Evolutionary conservation across 2,329 filamentous ascomycete species (phyloP), one percentile per base, ranked within the genome.

Genomic region (Clonostachys solani): DNA sequence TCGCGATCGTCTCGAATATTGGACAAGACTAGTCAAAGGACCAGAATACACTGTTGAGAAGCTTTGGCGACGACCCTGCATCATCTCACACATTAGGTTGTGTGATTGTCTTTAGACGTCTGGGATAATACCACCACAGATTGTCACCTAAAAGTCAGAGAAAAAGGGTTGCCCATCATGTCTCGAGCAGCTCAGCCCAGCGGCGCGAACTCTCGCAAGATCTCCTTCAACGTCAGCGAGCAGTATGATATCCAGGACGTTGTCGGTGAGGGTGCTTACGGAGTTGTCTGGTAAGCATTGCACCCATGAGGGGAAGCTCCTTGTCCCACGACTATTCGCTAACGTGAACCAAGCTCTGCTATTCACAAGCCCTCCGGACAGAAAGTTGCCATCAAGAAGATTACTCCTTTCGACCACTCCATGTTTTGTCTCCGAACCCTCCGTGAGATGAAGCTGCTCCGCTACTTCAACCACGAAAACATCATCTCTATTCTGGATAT

Each of bases 201-300:
- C 65, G 78, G 76, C 67, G 71, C 77, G 49, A 80, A 80, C 59
- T 86, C 84, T 59, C 82, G 94, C 66, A 99, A 97, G 81, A 99
- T 99, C 68, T 97, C 92, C 48, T 99, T 99, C 84, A 99, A 99
- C 65, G 94, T 99, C 53, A 96, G 92, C 63, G 94, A 99, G 71
- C 94, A 99, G 70, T 99, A 99, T 67, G 94, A 99, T 64, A 99
- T 99, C 56, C 92, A 97, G 68, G 94, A 99, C 84, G 94, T 99
- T 43, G 95, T 99, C 50, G 94, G 94, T 57, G 94, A 99, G 72
- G 94, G 94, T 63, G 94, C 94, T 55, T 99, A 99, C 64, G 94
- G 94, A 68, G 92, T 99, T 55, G 94, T 99, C 57, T 97, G 94
- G 92, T 96, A 80, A 67, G 87, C 73, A 48, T 43, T 9, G 35